These are phyloP conservation scores for Ricinus communis DNA, from an alignment of 345 rosid species.

Conservation along the genomic window DNA sequence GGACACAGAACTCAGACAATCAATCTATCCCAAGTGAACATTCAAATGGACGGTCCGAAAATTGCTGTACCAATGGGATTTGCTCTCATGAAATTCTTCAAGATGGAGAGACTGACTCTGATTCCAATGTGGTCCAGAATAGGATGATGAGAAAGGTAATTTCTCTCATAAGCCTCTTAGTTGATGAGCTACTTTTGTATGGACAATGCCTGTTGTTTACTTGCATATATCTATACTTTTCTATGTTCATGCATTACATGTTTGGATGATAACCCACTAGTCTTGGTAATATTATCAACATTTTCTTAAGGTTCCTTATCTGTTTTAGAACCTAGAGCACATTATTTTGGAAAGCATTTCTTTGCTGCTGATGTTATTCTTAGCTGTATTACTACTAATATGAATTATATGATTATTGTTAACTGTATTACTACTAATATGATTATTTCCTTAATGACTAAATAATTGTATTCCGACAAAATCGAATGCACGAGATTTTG, in stretches of 20 bases:
- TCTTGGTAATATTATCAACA: slow-evolving; percentile 16
- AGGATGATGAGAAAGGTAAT: slow-evolving; percentile 80
- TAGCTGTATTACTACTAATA: neutral
- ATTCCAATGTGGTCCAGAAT: slow-evolving; percentile 30
- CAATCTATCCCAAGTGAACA: slow-evolving; percentile 35
- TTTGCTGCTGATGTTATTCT: neutral
- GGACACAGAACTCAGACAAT: slow-evolving; percentile 36
- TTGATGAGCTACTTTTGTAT: neutral
- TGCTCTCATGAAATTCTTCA: slow-evolving; percentile 90
- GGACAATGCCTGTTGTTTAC: slow-evolving; percentile 1
- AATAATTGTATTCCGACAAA: neutral
- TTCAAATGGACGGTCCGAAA: slow-evolving; percentile 40
- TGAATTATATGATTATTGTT: neutral
- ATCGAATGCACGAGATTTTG: neutral
- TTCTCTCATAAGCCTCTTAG: neutral
- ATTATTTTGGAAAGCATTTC: neutral
- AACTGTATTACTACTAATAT: neutral
- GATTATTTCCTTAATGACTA: neutral
- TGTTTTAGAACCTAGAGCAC: neutral
- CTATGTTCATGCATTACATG: slow-evolving; percentile 6
- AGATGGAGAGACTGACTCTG: slow-evolving; percentile 45
- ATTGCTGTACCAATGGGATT: slow-evolving; percentile 56
- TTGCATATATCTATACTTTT: slow-evolving; percentile 10
- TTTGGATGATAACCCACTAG: slow-evolving; percentile 10
- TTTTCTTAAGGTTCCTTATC: slow-evolving; percentile 5